Evolutionary conservation across 2,329 filamentous ascomycete genomes (phyloP), one percentile per base, ranked within the genome.

Genomic region (Zasmidium citrigriseum): DNA sequence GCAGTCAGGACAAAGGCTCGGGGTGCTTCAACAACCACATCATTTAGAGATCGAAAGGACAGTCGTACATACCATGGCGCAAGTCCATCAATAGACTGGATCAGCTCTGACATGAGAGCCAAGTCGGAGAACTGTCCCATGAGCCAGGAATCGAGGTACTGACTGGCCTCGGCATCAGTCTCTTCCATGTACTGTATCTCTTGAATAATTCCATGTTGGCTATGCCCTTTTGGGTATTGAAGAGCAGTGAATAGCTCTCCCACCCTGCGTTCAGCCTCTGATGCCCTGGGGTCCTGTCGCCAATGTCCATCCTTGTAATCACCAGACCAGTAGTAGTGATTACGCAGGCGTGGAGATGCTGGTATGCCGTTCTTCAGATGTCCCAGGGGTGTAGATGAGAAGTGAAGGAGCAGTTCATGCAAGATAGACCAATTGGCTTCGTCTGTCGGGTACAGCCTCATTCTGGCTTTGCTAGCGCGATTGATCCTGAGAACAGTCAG

Each of bases 341-440:
- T 51, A 18, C 65, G 54, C 52, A 69, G 20, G n/a, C 67, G 62
- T 4, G 67, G 67, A 1, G 58, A 62, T 12, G 21, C 47, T 4
- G 65, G 66, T 3, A 69, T 14, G 3, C 64, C 63, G 4, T 54
- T 24, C 7, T 48, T 14, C 4, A 64, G 55, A 41, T 54, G 46
- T 5, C 20, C 16, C 12, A 61, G 29, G 3, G 62, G 58, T 4
- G 57, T 46, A 16, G 48, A 12, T 20, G 63, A 46, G 46, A 66
- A 23, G 9, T 50, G 21, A 16, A 53, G 46, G 34, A 68, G 38
- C 16, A 64, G 45, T 21, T 68, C 56, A 4, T 71, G 70, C 10
- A 83, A 70, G 24, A 76, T 67, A 0, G 75, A 64, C 65, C 76
- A 82, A 4, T 69, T 22, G 27, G 77, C 73, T 5, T 82, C 66